Conservation (phyloP, 176 grass and related monocot genomes). For the Tillandsia leiboldiana region DNA sequence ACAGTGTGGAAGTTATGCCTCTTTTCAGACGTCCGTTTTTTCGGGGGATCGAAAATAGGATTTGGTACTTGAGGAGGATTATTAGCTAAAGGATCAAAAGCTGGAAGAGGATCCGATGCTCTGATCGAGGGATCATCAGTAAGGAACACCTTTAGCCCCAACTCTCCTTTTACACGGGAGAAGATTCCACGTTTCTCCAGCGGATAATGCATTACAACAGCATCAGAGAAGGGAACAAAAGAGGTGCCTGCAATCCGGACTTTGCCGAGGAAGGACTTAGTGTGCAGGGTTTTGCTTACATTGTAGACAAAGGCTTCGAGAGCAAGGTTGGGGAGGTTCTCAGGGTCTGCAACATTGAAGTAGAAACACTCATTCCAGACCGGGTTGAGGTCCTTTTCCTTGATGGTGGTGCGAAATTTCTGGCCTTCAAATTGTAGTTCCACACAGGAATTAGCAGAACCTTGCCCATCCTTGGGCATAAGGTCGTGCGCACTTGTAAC, state of each 20-base stretch:
- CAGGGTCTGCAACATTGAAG: slow-evolving; percentile 69
- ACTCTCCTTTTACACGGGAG: slow-evolving; percentile 78
- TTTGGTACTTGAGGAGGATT: slow-evolving; percentile 40
- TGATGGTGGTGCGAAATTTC: slow-evolving; percentile 67
- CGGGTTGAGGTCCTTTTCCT: slow-evolving; percentile 76
- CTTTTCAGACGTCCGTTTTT: slow-evolving; percentile 44
- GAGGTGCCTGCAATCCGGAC: slow-evolving; percentile 85
- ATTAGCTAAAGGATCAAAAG: slow-evolving; percentile 50
- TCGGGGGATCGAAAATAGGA: slow-evolving; percentile 26
- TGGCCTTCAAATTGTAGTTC: slow-evolving; percentile 89
- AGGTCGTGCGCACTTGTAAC: slow-evolving; percentile 77
- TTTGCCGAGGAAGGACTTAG: slow-evolving; percentile 80
- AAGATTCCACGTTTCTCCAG: slow-evolving; percentile 93
- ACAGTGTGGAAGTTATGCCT: slow-evolving; percentile 63
- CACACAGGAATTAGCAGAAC: slow-evolving; percentile 67
- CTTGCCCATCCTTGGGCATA: slow-evolving; percentile 93
- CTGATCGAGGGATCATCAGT: slow-evolving; percentile 78
- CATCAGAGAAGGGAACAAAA: slow-evolving; percentile 67
- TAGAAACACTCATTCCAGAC: slow-evolving; percentile 89
- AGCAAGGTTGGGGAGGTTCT: slow-evolving; percentile 58
- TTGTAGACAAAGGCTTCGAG: slow-evolving; percentile 94
- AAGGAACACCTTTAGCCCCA: slow-evolving; percentile 84
- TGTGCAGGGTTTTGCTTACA: slow-evolving; percentile 35
- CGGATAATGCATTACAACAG: slow-evolving; percentile 77
- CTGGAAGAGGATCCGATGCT: slow-evolving; percentile 71